phyloP scores from a whole-genome alignment of 495 filamentous ascomycete genomes.

The Penicillium ucsense region DNA sequence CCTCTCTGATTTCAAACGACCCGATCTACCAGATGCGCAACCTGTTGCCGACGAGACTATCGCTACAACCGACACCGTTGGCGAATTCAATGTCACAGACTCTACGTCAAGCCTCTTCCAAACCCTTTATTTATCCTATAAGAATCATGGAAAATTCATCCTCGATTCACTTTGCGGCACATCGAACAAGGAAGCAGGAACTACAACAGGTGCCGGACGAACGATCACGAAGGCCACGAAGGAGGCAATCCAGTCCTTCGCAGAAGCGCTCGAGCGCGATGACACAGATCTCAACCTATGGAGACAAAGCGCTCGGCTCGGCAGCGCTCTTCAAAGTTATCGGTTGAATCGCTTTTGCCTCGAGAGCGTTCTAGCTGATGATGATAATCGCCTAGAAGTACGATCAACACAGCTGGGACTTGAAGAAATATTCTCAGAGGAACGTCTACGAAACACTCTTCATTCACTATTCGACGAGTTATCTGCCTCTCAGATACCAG shows the following conservation, averaged over 20 bases:
- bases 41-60: constrained; percentile 28
- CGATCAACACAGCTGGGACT: constrained; percentile 69
- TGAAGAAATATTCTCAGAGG: constrained; percentile 75
- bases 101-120: constrained; percentile 73
- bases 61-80: constrained; percentile 32
- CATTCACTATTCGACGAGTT: constrained; percentile 60
- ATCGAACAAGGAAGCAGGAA: constrained; percentile 20
- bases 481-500: constrained; percentile 52
- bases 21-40: constrained; percentile 51
- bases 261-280: constrained; percentile 75
- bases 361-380: constrained; percentile 81
- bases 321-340: constrained; percentile 61
- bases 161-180: constrained; percentile 59
- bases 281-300: constrained; percentile 92
- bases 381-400: constrained; percentile 60
- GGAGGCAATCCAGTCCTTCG: constrained; percentile 50
- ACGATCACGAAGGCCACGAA: constrained; percentile 18
- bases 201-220: constrained; percentile 26
- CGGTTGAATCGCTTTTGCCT: constrained; percentile 78
- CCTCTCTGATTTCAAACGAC: constrained; percentile 62
- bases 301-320: constrained; percentile 73
- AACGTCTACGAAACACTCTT: constrained; percentile 63
- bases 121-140: constrained; percentile 84
- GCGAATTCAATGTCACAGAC: constrained; percentile 42
- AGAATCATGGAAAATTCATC: constrained; percentile 85